Conservation (phyloP, 2,329 filamentous ascomycete species). For the Exophiala sideris region DNA sequence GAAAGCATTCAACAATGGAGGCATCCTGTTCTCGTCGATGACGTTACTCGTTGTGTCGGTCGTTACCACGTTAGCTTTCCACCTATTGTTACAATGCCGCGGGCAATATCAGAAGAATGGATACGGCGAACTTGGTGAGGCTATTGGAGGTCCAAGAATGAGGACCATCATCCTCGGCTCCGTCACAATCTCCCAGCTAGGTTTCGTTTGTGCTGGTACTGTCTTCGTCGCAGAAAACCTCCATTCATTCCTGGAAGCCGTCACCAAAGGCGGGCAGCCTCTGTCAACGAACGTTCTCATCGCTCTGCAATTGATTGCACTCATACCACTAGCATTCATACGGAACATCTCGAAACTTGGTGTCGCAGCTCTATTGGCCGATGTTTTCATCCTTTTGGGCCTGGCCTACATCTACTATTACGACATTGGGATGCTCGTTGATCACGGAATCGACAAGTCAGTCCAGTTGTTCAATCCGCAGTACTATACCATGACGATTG, state of each 20-base stretch:
- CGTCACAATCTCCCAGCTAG: slow-evolving; percentile 70
- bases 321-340: slow-evolving; percentile 67
- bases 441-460: slow-evolving; percentile 55
- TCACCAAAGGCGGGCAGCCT: slow-evolving; percentile 47
- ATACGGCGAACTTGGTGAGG: slow-evolving; percentile 70
- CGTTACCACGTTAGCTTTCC: slow-evolving; percentile 68
- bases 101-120: slow-evolving; percentile 59
- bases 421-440: slow-evolving; percentile 58
- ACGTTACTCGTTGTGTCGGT: slow-evolving; percentile 63
- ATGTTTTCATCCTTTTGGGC: slow-evolving; percentile 68
- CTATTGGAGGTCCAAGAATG: slow-evolving; percentile 62
- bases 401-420: slow-evolving; percentile 71
- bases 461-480: slow-evolving; percentile 68
- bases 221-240: slow-evolving; percentile 77
- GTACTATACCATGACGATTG: slow-evolving; percentile 67
- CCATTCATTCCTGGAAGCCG: slow-evolving; percentile 63
- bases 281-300: slow-evolving; percentile 61
- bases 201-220: slow-evolving; percentile 73
- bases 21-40: slow-evolving; percentile 69
- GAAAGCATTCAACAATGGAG: slow-evolving; percentile 75
- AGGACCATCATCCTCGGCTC: slow-evolving; percentile 65
- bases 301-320: slow-evolving; percentile 60
- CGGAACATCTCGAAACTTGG: slow-evolving; percentile 73
- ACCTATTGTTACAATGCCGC: slow-evolving; percentile 66
- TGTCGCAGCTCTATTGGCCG: slow-evolving; percentile 64